A percentile compares a stretch with the other conserved stretches of the same genome.
Evolutionary conservation across 2,329 filamentous ascomycete species (phyloP).

Genomic region (Neocucurbitaria cava): DNA sequence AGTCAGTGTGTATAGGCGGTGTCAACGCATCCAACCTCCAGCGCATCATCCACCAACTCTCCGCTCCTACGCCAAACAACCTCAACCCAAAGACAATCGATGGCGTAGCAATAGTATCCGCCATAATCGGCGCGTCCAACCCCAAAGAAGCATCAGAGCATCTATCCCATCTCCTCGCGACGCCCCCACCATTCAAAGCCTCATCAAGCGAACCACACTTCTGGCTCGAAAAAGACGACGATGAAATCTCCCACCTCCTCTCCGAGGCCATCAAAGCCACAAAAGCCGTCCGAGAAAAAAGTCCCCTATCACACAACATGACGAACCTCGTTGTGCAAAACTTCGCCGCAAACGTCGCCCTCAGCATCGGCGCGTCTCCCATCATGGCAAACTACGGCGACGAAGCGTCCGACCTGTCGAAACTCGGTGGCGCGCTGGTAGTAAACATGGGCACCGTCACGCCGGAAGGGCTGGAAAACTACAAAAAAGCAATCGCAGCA

Average conservation of each 20-base stretch:
- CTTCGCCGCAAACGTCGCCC: constrained; percentile 88
- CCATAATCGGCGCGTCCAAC: constrained; percentile 76
- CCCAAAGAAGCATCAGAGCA: constrained; percentile 68
- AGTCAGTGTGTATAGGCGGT: constrained; percentile 84
- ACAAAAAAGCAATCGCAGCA: constrained; percentile 74
- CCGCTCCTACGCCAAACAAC: constrained; percentile 39
- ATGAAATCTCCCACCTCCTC: constrained; percentile 19
- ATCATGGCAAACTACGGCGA: constrained; percentile 92
- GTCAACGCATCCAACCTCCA: constrained; percentile 80
- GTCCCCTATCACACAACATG: constrained; percentile 92
- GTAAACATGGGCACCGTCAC: constrained; percentile 96
- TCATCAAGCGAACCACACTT: constrained; percentile 23
- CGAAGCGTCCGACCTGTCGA: constrained; percentile 82
- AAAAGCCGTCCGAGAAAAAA: constrained; percentile 64
- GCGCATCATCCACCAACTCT: constrained; percentile 75
- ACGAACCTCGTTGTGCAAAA: constrained; percentile 97
- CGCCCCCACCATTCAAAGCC: constrained; percentile 30
- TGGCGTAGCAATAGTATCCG: constrained; percentile 88
- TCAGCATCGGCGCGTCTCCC: constrained; percentile 83
- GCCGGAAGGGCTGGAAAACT: constrained; percentile 74
- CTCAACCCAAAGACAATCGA: constrained; percentile 66
- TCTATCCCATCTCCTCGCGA: constrained; percentile 64
- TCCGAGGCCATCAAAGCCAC: constrained; percentile 56
- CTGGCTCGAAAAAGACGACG: constrained; percentile 25
- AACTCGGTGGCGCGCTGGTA: constrained; percentile 78